Evolutionary conservation across 352 stramenopile genomes (phyloP).

Genomic region (Phytophthora syringae): DNA sequence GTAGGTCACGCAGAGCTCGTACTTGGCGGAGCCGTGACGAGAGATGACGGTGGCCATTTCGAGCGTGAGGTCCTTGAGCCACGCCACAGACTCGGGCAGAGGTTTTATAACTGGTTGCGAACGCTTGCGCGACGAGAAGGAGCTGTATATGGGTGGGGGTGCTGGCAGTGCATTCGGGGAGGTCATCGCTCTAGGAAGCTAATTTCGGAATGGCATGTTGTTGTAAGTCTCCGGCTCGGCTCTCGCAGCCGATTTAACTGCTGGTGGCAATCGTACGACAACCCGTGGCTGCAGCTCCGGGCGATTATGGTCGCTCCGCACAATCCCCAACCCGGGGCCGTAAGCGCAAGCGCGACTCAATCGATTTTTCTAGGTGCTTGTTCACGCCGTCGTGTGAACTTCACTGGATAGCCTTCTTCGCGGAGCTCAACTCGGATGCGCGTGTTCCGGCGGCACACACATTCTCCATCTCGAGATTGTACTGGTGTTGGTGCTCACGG

Average conservation of each 20-base stretch:
- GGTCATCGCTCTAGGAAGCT: constrained; percentile 22
- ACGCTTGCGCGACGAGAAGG: constrained; percentile 35
- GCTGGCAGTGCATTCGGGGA: constrained; percentile 11
- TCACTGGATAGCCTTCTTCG: constrained; percentile 25
- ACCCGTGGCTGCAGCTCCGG: constrained; percentile 23
- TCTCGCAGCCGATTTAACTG: constrained; percentile 30
- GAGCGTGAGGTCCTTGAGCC: constrained; percentile 44
- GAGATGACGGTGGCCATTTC: constrained; percentile 40
- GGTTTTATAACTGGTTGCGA: constrained; percentile 35
- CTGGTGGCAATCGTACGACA: constrained; percentile 33
- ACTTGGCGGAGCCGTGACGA: constrained; percentile 32
- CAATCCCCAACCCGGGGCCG: constrained; percentile 4
- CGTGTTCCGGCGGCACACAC: constrained; percentile 4
- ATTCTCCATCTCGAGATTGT: not conserved
- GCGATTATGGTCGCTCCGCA: constrained; percentile 20
- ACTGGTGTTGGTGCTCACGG: too few relatives aligned
- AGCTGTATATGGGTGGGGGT: constrained; percentile 24
- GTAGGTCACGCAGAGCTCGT: constrained; percentile 38
- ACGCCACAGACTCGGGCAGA: constrained; percentile 42
- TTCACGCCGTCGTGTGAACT: constrained; percentile 14
- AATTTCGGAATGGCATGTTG: constrained; percentile 37
- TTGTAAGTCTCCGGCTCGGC: constrained; percentile 6
- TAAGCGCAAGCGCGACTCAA: constrained; percentile 10
- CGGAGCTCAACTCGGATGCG: constrained; percentile 9
- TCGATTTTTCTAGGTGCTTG: constrained; percentile 22